Conservation (phyloP, 495 filamentous ascomycete genomes). For the Astrocystis sublimbata region DNA sequence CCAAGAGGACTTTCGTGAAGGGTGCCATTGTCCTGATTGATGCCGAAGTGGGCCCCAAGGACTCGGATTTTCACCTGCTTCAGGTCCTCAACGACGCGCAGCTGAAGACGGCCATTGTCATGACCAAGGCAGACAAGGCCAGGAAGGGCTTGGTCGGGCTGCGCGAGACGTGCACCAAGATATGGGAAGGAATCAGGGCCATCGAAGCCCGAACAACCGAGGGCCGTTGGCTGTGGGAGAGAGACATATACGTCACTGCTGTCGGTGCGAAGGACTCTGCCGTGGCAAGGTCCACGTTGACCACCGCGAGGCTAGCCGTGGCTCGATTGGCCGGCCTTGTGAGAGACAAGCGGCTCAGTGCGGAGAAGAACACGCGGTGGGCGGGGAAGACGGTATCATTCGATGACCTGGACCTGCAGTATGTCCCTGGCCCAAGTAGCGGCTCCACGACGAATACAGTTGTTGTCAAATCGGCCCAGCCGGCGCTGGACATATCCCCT, state of each 20-base stretch:
- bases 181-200: constrained; percentile 39
- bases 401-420: constrained; percentile 29
- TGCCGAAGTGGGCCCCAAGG: constrained; percentile 76
- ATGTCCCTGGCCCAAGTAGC: constrained; percentile 5
- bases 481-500: background rate
- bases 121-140: constrained; percentile 77
- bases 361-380: constrained; percentile 25
- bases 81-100: constrained; percentile 59
- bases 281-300: constrained; percentile 29
- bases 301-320: constrained; percentile 40
- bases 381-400: constrained; percentile 32
- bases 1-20: constrained; percentile 68
- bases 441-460: background rate
- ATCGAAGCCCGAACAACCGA: constrained; percentile 34
- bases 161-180: constrained; percentile 35
- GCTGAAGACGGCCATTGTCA: constrained; percentile 73
- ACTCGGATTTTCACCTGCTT: constrained; percentile 66
- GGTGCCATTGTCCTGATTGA: constrained; percentile 86
- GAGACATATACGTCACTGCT: constrained; percentile 51
- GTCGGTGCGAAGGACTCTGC: constrained; percentile 37
- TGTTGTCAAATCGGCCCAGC: background rate
- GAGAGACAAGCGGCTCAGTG: constrained; percentile 25
- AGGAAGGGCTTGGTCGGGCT: constrained; percentile 32
- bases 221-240: constrained; percentile 46
- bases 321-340: constrained; percentile 43